Conservation (phyloP, 2,329 filamentous ascomycete genomes). For the Volutella citrinella region DNA sequence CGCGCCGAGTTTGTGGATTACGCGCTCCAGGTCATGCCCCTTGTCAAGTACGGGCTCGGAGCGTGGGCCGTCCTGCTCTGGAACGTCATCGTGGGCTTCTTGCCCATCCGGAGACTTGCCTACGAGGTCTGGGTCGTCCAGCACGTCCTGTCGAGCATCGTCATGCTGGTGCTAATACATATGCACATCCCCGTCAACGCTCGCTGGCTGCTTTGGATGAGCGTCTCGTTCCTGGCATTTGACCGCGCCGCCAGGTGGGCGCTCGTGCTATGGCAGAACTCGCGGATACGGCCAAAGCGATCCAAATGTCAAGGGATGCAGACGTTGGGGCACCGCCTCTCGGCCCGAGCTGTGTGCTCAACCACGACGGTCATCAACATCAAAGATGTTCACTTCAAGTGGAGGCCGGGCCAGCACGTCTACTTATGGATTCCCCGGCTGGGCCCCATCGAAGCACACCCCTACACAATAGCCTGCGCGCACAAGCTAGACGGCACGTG, state of each 20-base stretch:
- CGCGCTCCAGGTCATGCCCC: conserved; percentile 59
- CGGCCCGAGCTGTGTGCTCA: conserved; percentile 45
- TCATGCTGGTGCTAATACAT: conserved; percentile 63
- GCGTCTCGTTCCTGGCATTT: conserved; percentile 59
- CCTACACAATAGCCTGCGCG: conserved; percentile 60
- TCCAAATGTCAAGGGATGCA: conserved; percentile 46
- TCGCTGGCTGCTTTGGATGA: conserved; percentile 63
- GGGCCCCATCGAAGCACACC: conserved; percentile 54
- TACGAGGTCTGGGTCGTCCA: conserved; percentile 71
- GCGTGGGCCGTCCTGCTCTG: conserved; percentile 66
- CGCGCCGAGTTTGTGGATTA: conserved; percentile 55
- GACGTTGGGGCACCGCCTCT: conserved; percentile 51
- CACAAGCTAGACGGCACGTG: conserved; percentile 49
- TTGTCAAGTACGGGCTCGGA: conserved; percentile 64
- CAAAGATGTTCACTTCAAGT: conserved; percentile 57
- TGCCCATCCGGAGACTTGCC: conserved; percentile 61
- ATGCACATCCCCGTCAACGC: conserved; percentile 60
- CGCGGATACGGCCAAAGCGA: conserved; percentile 38
- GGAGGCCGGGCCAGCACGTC: conserved; percentile 58
- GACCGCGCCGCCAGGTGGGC: conserved; percentile 55
- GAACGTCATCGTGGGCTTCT: conserved; percentile 61
- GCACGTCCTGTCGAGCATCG: conserved; percentile 59
- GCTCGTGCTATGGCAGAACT: conserved; percentile 51
- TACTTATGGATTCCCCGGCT: conserved; percentile 59
- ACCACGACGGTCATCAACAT: conserved; percentile 57